Conservation (phyloP, 495 filamentous ascomycete species). For the Penicillium antarcticum region DNA sequence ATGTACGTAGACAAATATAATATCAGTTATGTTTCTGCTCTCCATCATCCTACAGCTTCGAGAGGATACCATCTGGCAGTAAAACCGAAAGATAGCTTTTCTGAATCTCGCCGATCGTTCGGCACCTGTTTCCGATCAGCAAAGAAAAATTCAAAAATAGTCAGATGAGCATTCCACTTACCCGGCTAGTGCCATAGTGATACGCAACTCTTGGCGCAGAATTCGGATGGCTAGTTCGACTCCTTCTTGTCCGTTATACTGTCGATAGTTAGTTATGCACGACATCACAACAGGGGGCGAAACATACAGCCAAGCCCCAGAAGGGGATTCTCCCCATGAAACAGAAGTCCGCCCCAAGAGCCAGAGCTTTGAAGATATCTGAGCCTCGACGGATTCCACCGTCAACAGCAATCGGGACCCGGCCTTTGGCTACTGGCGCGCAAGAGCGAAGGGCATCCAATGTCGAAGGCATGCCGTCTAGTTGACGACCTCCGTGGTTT, state of each 20-base stretch:
- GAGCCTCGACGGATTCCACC: slow-evolving; percentile 84
- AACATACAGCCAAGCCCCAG: slow-evolving; percentile 59
- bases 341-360: slow-evolving; percentile 78
- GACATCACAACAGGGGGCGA: slow-evolving; percentile 10
- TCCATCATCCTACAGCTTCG: slow-evolving; percentile 10
- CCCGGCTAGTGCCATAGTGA: slow-evolving; percentile 39
- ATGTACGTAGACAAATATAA: no score
- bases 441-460: slow-evolving; percentile 85
- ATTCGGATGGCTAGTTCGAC: slow-evolving; percentile 37
- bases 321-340: slow-evolving; percentile 77
- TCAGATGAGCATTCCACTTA: slow-evolving; percentile 4
- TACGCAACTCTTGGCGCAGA: slow-evolving; percentile 34
- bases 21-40: no score
- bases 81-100: slow-evolving; percentile 19
- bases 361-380: slow-evolving; percentile 92
- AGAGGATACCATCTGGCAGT: slow-evolving; percentile 14
- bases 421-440: slow-evolving; percentile 75
- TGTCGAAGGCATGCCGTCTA: slow-evolving; percentile 79
- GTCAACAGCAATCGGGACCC: slow-evolving; percentile 81
- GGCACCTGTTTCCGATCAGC: slow-evolving; percentile 14
- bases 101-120: slow-evolving; percentile 20
- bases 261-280: slow-evolving; percentile 11
- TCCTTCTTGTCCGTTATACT: slow-evolving; percentile 40
- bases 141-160: not conserved
- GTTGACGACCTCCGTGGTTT: slow-evolving; percentile 90